These are phyloP conservation scores for Colletotrichum camelliae DNA, from an alignment of 2,329 filamentous ascomycete genomes.

Conservation along the genomic window DNA sequence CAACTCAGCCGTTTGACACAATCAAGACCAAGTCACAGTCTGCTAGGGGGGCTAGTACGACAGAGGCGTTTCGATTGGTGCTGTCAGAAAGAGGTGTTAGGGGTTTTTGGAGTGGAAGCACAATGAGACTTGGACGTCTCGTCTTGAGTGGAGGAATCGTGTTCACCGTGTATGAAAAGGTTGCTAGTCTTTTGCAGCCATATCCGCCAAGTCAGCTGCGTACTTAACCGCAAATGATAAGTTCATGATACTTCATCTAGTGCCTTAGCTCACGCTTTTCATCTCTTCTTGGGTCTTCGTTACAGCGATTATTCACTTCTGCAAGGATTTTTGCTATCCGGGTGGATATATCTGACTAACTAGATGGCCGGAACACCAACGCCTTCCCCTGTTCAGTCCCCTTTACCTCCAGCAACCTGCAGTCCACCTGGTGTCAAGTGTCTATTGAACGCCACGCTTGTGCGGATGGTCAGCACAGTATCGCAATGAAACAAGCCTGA, in stretches of 20 bases:
- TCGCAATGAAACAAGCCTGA: rapidly evolving
- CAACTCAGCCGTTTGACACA: slow-evolving; percentile 66
- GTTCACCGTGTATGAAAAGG: slow-evolving; percentile 67
- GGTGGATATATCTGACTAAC: no score
- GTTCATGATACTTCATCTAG: neutral
- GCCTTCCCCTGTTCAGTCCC: neutral
- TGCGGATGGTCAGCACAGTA: neutral
- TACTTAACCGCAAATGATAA: neutral
- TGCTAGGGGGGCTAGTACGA: slow-evolving; percentile 60
- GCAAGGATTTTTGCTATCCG: no score
- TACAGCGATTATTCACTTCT: rapidly evolving
- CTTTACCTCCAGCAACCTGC: neutral
- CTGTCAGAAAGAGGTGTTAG: slow-evolving; percentile 61
- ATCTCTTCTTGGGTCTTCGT: neutral
- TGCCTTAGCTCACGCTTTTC: neutral
- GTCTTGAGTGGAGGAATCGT: slow-evolving; percentile 71
- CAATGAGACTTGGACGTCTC: slow-evolving; percentile 69
- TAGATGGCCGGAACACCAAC: neutral
- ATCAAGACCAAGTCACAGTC: slow-evolving; percentile 69
- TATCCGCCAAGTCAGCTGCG: neutral
- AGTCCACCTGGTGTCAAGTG: neutral
- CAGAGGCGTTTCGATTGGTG: slow-evolving; percentile 60
- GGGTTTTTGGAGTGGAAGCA: slow-evolving; percentile 71
- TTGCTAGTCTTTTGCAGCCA: slow-evolving; percentile 47
- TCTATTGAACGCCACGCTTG: neutral